A percentile compares a stretch with the other conserved stretches of the same genome.
These are phyloP conservation scores for Fusarium mangiferae DNA, from an alignment of 2,329 filamentous ascomycete genomes.

Conservation along the genomic window DNA sequence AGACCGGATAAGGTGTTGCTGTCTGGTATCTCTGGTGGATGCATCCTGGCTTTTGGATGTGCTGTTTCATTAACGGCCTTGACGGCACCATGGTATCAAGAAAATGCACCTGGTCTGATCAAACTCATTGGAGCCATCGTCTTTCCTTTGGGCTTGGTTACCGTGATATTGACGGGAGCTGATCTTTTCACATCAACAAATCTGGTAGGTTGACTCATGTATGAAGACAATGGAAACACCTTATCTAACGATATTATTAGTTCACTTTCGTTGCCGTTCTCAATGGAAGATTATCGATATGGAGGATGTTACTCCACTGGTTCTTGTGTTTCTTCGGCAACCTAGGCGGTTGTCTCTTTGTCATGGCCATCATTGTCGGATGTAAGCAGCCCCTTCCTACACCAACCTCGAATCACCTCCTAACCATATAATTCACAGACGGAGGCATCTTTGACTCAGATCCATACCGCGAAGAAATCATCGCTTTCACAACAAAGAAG, in stretches of 20 bases:
- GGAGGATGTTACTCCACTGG: constrained; percentile 50
- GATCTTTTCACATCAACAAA: constrained; percentile 40
- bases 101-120: constrained; percentile 35
- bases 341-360: constrained; percentile 58
- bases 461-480: constrained; percentile 56
- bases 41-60: constrained; percentile 34
- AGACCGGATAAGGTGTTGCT: constrained; percentile 37
- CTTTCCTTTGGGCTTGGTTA: constrained; percentile 36
- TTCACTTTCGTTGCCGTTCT: constrained; percentile 39
- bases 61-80: constrained; percentile 35
- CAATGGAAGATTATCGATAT: constrained; percentile 30
- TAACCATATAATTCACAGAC: constrained; percentile 43
- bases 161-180: constrained; percentile 34
- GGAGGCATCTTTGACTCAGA: constrained; percentile 55
- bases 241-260: constrained; percentile 27
- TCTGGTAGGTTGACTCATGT: not conserved
- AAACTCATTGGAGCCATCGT: constrained; percentile 37
- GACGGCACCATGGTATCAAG: constrained; percentile 40
- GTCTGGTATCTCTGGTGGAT: constrained; percentile 35
- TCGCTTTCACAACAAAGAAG: constrained; percentile 60
- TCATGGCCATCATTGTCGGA: constrained; percentile 59
- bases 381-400: no score
- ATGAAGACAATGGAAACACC: no score
- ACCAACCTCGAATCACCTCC: no score
- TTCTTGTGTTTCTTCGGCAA: constrained; percentile 60